Conservation (phyloP, 2,329 filamentous ascomycete genomes). For the Karstenula rhodostoma region DNA sequence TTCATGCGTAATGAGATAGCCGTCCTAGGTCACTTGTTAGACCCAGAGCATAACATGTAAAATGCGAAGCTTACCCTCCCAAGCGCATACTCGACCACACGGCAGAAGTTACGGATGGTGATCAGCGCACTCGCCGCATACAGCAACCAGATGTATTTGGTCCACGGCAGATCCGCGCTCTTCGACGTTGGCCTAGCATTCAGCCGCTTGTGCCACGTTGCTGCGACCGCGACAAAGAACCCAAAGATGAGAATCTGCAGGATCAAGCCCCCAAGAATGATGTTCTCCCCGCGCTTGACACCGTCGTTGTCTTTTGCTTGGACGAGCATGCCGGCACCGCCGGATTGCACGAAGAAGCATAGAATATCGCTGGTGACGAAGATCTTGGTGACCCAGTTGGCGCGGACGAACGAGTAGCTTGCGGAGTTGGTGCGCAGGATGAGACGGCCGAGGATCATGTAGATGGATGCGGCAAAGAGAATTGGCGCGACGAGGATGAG, state of each 20-base stretch:
- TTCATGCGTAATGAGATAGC: slow-evolving; percentile 23
- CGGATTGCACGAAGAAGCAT: slow-evolving; percentile 59
- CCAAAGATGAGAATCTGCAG: slow-evolving; percentile 65
- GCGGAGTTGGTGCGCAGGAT: slow-evolving; percentile 49
- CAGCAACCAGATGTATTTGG: slow-evolving; percentile 40
- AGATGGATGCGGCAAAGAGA: slow-evolving; percentile 54
- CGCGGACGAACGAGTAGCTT: slow-evolving; percentile 50
- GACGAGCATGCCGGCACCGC: slow-evolving; percentile 54
- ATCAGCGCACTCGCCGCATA: slow-evolving; percentile 52
- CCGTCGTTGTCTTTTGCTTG: slow-evolving; percentile 26
- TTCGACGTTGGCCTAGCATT: slow-evolving; percentile 31
- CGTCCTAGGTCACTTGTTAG: slow-evolving; percentile 19
- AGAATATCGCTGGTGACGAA: slow-evolving; percentile 63
- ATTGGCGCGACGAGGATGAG: slow-evolving; percentile 53
- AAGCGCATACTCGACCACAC: slow-evolving; percentile 54
- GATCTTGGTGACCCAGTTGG: slow-evolving; percentile 57
- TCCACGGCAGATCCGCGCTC: slow-evolving; percentile 37
- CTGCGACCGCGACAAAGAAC: slow-evolving; percentile 60
- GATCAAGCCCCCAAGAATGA: slow-evolving; percentile 62
- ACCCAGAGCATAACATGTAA: not conserved
- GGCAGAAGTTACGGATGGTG: slow-evolving; percentile 54
- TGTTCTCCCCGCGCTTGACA: slow-evolving; percentile 51
- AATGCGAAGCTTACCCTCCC: slow-evolving; percentile 19
- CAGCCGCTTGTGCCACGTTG: slow-evolving; percentile 58
- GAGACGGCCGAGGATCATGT: slow-evolving; percentile 53